A percentile compares a stretch with the other conserved stretches of the same genome.
These are phyloP conservation scores for Microbotryum violaceum DNA, from an alignment of 1,284 basidiomycete species.

Conservation along the genomic window DNA sequence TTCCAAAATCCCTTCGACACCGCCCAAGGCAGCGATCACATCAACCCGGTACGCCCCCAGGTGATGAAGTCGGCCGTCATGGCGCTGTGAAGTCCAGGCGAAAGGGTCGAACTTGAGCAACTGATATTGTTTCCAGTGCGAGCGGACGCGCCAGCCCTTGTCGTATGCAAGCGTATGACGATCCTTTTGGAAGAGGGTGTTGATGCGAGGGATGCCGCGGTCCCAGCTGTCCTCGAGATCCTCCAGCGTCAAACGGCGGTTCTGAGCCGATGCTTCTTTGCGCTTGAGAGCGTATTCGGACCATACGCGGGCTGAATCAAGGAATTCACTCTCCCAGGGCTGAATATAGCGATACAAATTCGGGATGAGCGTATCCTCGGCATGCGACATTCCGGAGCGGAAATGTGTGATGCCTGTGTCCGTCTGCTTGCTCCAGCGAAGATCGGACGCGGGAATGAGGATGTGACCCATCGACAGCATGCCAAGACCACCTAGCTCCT, in stretches of 20 bases:
- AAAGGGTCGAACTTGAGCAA: constrained; percentile 86
- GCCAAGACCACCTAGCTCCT: constrained; percentile 92
- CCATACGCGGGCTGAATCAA: constrained; percentile 98
- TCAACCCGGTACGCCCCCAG: constrained; percentile 98
- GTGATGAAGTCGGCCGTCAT: constrained; percentile 97
- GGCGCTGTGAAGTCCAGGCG: constrained; percentile 97
- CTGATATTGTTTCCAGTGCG: constrained; percentile 97
- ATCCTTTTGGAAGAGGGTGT: constrained; percentile 96
- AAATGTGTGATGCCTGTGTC: constrained; percentile 60
- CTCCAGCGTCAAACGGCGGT: constrained; percentile 56
- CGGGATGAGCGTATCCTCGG: constrained; percentile 80
- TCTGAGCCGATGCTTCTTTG: constrained; percentile 96
- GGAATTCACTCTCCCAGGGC: constrained; percentile 98
- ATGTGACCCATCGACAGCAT: constrained; percentile 99
- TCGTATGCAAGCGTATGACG: constrained; percentile 64
- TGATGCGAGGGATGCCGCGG: constrained; percentile 95
- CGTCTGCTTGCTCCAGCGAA: constrained; percentile 97
- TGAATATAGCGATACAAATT: constrained; percentile 97
- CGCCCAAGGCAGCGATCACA: constrained; percentile 96
- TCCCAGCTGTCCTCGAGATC: constrained; percentile 49
- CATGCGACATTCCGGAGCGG: constrained; percentile 42
- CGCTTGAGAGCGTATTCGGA: constrained; percentile 99
- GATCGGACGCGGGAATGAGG: constrained; percentile 91
- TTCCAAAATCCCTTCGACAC: constrained; percentile 88
- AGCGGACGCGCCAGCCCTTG: constrained; percentile 65